Evolutionary conservation across 805 yeast genomes (phyloP), one percentile per base, ranked within the genome.

Genomic region (Metschnikowia dekortorum): DNA sequence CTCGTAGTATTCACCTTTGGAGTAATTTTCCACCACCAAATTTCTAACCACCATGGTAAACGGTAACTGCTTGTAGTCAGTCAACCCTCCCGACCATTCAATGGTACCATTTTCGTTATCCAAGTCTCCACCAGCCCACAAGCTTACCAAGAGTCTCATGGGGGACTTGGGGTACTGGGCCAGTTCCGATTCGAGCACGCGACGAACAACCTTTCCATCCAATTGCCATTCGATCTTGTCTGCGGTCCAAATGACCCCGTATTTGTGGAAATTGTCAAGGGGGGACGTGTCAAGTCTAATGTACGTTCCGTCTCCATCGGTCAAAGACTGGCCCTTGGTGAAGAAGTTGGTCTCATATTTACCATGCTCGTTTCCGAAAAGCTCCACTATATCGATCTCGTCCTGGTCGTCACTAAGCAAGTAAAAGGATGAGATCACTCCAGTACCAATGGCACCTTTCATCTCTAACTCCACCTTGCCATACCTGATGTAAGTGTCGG

Each of bases 101-200:
- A 71, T 63, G 3, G 78, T 73, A 6, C 76, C 78, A 6, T 53
- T 54, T 8, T 50, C 56, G 43, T 70, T 71, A 7, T 44, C 46
- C 9, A 56, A 57, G 46, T 71, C 76, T 0, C 78, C 76, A 3
- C 78, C 78, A 1, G 69, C 73, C 77, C 78, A 73, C 26, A 71
- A 52, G 52, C 75, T 68, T 26, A 71, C 50, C 47, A 63, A 63
- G 26, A 73, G 56, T 6, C 54, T 44, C 74, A 69, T 69, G 37
- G 78, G 78, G 11, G 71, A 61, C 3, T 50, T 26, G 8, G 77
- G 76, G 44, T 54, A 65, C 14, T 72, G 73, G 9, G 39, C 13
- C 39, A 29, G 28, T 13, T 44, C 46, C 8, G 46, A 34, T 34
- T 8, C 26, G 11, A 47, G 47, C 3, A 33, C n/a, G 35, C 69